These are phyloP conservation scores for Cavenderia fasciculata DNA, from an alignment of 78 protist genomes.

Conservation along the genomic window DNA sequence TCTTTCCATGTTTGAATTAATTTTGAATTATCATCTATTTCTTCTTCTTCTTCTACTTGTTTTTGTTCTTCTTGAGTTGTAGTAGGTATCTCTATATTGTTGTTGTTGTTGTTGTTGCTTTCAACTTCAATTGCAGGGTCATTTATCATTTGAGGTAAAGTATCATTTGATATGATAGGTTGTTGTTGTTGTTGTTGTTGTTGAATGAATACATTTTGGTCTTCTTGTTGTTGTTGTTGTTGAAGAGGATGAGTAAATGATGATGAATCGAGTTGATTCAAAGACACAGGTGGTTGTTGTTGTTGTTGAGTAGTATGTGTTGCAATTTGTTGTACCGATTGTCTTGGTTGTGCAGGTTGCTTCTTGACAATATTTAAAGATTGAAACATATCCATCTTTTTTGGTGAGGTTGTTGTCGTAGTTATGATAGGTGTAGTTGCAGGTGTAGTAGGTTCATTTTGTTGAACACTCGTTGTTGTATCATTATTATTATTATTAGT, in stretches of 20 bases:
- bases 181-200: neutral
- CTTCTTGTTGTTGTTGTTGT: neutral
- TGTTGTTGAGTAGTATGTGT: neutral
- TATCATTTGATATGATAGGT: neutral
- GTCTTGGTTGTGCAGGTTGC: neutral
- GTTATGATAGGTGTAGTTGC: neutral
- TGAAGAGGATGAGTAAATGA: neutral
- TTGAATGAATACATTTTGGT: neutral
- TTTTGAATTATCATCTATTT: neutral
- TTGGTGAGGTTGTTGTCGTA: neutral
- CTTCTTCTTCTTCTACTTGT: neutral
- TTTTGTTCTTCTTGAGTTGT: too few relatives aligned
- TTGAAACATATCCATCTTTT: neutral
- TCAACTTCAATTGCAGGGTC: neutral
- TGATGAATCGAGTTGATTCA: neutral
- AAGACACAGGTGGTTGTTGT: conserved; percentile 22
- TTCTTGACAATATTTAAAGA: neutral
- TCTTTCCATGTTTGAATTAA: neutral
- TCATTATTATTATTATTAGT: too few relatives aligned
- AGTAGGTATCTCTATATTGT: neutral
- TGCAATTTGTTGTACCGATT: neutral
- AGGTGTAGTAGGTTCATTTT: too few relatives aligned
- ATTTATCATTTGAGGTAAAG: neutral
- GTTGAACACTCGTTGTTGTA: too few relatives aligned
- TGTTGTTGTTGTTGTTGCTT: neutral